A percentile compares a stretch with the other conserved stretches of the same genome.
phyloP scores from a whole-genome alignment of 2,329 filamentous ascomycete genomes.

The Penicillium sp. region DNA sequence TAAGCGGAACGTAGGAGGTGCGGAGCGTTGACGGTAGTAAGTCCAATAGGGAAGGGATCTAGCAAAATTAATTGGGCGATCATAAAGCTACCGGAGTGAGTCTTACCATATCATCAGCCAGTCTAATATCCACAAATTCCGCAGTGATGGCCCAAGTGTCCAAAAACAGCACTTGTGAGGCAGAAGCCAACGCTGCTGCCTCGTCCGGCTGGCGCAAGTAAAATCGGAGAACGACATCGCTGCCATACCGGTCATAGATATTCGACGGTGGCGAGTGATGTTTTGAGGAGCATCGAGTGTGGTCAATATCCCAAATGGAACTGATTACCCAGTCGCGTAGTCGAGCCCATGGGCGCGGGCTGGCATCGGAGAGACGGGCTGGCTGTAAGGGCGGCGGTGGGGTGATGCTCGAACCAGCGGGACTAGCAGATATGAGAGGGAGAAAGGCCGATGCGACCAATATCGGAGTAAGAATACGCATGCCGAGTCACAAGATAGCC shows the following conservation, averaged over 20 bases:
- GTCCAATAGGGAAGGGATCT: constrained; percentile 69
- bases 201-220: constrained; percentile 67
- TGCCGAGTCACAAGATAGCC: not conserved
- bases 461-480: constrained; percentile 14
- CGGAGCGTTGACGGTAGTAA: constrained; percentile 73
- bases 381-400: constrained; percentile 33
- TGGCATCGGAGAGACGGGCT: constrained; percentile 28
- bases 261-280: constrained; percentile 35
- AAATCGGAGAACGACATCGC: constrained; percentile 87
- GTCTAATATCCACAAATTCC: constrained; percentile 77
- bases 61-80: constrained; percentile 2
- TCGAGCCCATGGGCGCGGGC: constrained; percentile 36
- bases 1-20: constrained; percentile 67
- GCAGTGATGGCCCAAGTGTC: constrained; percentile 86
- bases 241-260: constrained; percentile 58
- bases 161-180: constrained; percentile 69
- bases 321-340: constrained; percentile 45
- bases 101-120: constrained; percentile 69
- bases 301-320: constrained; percentile 40
- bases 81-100: not conserved
- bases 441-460: constrained; percentile 20
- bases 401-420: constrained; percentile 38
- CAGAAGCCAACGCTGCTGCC: constrained; percentile 66
- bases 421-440: constrained; percentile 30
- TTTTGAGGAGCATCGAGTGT: constrained; percentile 24